A percentile compares a stretch with the other conserved stretches of the same genome.
These are phyloP conservation scores for Diaporthe nobilis DNA, from an alignment of 2,329 filamentous ascomycete species.

Conservation along the genomic window DNA sequence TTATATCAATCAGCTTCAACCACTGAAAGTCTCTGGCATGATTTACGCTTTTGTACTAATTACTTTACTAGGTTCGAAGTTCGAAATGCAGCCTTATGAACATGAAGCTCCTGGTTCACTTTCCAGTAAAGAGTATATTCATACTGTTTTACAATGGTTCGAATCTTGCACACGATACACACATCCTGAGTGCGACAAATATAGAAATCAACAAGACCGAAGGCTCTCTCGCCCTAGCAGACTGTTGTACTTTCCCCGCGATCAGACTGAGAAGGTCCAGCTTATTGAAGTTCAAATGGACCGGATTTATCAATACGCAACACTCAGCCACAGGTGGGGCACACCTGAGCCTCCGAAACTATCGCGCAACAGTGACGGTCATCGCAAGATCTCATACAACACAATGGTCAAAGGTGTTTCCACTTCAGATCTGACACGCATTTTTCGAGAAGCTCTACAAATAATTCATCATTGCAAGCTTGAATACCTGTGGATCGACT, in stretches of 20 bases:
- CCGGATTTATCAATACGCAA: background rate
- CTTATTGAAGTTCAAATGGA: background rate
- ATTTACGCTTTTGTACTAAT: background rate
- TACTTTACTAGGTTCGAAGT: background rate
- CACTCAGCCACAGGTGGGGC: slow-evolving; percentile 28
- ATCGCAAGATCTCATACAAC: background rate
- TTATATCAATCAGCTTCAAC: too few relatives aligned
- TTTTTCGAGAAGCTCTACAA: background rate
- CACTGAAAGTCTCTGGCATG: too few relatives aligned
- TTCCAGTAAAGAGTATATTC: background rate
- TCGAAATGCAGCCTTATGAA: background rate
- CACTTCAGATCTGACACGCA: background rate
- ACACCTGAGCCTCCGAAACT: slow-evolving; percentile 12
- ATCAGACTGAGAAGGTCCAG: background rate
- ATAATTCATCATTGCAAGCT: background rate
- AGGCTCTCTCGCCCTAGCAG: background rate
- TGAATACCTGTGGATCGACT: slow-evolving; percentile 10
- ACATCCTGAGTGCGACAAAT: background rate
- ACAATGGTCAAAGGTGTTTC: background rate
- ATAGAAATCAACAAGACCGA: background rate
- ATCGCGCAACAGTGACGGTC: background rate
- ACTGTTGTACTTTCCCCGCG: background rate
- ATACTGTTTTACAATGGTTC: background rate
- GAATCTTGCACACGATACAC: background rate
- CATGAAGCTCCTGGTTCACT: background rate